Evolutionary conservation across 2,329 filamentous ascomycete species (phyloP).

Genomic region (Dendryphion nanum): DNA sequence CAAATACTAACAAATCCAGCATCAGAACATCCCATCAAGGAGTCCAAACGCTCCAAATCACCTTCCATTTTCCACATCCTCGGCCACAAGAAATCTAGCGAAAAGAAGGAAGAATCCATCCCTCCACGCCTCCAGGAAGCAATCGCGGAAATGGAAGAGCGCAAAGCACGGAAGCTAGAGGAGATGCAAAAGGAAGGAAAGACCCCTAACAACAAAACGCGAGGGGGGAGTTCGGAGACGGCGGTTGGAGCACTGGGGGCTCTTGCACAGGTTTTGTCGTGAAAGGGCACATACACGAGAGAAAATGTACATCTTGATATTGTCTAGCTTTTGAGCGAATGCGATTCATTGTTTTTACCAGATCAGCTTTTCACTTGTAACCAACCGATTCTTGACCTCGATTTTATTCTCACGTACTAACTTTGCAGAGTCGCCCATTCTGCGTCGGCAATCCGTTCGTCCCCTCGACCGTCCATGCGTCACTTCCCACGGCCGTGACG

Average conservation of each 20-base stretch:
- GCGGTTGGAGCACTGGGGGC: no score
- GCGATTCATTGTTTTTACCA: no score
- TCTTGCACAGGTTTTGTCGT: no score
- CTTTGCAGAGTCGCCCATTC: slow-evolving; percentile 24
- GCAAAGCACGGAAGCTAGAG: not conserved
- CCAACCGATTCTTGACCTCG: no score
- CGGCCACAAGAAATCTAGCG: no score
- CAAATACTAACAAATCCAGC: not conserved
- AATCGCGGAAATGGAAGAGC: slow-evolving; percentile 1
- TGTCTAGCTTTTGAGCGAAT: no score
- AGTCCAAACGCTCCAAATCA: not conserved
- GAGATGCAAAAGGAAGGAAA: slow-evolving; percentile 1
- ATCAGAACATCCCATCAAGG: no score
- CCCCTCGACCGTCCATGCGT: slow-evolving; percentile 22
- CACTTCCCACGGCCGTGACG: slow-evolving; percentile 23
- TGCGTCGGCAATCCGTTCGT: slow-evolving; percentile 24
- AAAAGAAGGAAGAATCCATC: not conserved
- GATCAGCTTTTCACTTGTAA: no score
- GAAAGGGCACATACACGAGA: no score
- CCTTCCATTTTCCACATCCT: not conserved
- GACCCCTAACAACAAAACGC: slow-evolving; percentile 2
- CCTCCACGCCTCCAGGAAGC: slow-evolving; percentile 2
- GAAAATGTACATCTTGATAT: no score
- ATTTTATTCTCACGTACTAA: slow-evolving; percentile 1
- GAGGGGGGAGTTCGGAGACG: no score